phyloP scores from a whole-genome alignment of 192 early-diverging fungal species.

The Glomus cerebriforme region DNA sequence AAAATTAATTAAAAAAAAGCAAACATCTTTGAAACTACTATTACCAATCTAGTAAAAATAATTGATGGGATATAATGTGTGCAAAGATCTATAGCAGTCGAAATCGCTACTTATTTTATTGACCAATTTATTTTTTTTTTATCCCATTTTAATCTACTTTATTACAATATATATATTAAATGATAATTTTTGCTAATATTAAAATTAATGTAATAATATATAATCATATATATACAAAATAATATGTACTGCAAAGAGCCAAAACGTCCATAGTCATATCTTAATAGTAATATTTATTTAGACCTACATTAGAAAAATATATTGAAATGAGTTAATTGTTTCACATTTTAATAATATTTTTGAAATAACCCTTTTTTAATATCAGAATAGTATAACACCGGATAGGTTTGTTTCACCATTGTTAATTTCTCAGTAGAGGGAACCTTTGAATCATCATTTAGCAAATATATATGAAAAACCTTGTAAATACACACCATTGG shows the following conservation, averaged over 20 bases:
- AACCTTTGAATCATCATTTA: not conserved
- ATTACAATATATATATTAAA: conserved; percentile 1
- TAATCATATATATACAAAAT: not conserved
- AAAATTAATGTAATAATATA: not conserved
- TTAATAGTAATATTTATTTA: no score
- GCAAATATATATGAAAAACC: not conserved
- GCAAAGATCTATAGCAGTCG: no score
- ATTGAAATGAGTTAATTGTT: no score
- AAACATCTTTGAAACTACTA: no score
- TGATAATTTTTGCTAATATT: not conserved
- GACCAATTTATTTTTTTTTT: not conserved
- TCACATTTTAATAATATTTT: not conserved
- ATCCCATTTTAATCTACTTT: not conserved
- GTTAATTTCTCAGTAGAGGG: not conserved
- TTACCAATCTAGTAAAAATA: no score
- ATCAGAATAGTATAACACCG: not conserved
- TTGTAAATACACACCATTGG: not conserved
- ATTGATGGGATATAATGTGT: no score
- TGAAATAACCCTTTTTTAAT: not conserved
- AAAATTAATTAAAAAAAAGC: no score
- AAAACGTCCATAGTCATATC: not conserved
- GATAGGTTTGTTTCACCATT: not conserved
- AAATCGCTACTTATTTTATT: not conserved
- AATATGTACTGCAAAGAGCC: not conserved
- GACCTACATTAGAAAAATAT: not conserved